A percentile compares a stretch with the other conserved stretches of the same genome.
phyloP scores from a whole-genome alignment of 352 stramenopile genomes.

The Phytophthora pini region DNA sequence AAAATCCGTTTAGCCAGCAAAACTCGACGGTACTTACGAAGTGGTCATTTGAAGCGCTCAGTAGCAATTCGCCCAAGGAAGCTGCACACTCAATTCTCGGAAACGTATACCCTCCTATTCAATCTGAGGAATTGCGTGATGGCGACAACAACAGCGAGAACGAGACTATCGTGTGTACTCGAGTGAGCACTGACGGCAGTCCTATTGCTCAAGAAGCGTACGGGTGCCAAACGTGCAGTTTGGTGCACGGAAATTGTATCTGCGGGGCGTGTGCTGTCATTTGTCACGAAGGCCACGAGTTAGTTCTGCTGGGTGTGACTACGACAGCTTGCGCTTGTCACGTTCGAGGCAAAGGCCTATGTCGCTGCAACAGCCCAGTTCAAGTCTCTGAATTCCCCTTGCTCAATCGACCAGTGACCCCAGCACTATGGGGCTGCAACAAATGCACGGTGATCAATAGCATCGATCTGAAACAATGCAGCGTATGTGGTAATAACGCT shows the following conservation, averaged over 20 bases:
- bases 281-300: slow-evolving; percentile 85
- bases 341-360: slow-evolving; percentile 56
- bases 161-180: slow-evolving; percentile 57
- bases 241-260: slow-evolving; percentile 70
- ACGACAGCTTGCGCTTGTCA: slow-evolving; percentile 78
- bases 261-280: slow-evolving; percentile 74
- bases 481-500: slow-evolving; percentile 61
- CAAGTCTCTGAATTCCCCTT: slow-evolving; percentile 42
- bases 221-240: slow-evolving; percentile 83
- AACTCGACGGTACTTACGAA: slow-evolving; percentile 28
- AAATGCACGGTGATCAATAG: slow-evolving; percentile 88
- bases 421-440: slow-evolving; percentile 74
- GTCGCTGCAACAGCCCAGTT: slow-evolving; percentile 57
- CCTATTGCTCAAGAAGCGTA: slow-evolving; percentile 81
- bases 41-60: slow-evolving; percentile 45
- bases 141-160: slow-evolving; percentile 17
- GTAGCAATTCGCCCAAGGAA: slow-evolving; percentile 13
- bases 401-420: slow-evolving; percentile 46
- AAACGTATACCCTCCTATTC: slow-evolving; percentile 47
- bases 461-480: slow-evolving; percentile 56
- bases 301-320: slow-evolving; percentile 75
- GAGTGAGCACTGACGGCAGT: slow-evolving; percentile 80
- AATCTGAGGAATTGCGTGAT: slow-evolving; percentile 22
- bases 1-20: slow-evolving; percentile 13
- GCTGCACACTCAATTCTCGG: slow-evolving; percentile 39